Evolutionary conservation across 805 yeast species (phyloP).

Genomic region (Metschnikowia gruessii): DNA sequence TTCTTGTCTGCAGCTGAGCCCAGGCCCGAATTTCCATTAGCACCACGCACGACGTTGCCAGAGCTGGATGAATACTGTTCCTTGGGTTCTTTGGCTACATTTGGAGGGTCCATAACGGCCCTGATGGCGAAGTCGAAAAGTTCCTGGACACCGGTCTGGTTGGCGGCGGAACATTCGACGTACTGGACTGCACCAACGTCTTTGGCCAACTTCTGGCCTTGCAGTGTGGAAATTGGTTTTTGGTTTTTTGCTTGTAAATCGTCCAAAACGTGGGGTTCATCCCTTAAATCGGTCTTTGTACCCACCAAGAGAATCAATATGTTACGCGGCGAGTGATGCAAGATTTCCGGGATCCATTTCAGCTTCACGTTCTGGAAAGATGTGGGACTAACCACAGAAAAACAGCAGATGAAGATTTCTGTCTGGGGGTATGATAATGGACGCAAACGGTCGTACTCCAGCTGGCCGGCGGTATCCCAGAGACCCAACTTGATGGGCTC

Average conservation of each 20-base stretch:
- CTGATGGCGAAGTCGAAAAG: constrained; percentile 82
- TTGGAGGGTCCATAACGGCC: constrained; percentile 57
- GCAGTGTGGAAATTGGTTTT: constrained; percentile 58
- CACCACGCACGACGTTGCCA: constrained; percentile 1
- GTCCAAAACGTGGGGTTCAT: constrained; percentile 71
- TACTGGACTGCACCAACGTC: constrained; percentile 72
- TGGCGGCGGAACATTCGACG: constrained; percentile 87
- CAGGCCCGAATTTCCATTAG: constrained; percentile 4
- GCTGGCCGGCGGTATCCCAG: constrained; percentile 97
- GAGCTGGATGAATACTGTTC: constrained; percentile 8
- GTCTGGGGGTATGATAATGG: constrained; percentile 92
- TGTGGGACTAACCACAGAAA: constrained; percentile 76
- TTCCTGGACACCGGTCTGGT: constrained; percentile 81
- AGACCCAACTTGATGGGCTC: constrained; percentile 81
- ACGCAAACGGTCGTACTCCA: constrained; percentile 84
- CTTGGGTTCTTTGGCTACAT: constrained; percentile 13
- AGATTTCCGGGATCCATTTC: constrained; percentile 78
- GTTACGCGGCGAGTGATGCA: constrained; percentile 75
- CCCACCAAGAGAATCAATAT: constrained; percentile 73
- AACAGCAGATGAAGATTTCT: constrained; percentile 82
- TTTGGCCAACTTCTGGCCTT: constrained; percentile 65
- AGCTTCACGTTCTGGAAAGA: constrained; percentile 77
- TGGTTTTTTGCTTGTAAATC: constrained; percentile 61
- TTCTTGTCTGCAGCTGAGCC: constrained; percentile 16
- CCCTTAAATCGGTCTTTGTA: constrained; percentile 84